phyloP scores from a whole-genome alignment of 306 rosid genomes.

The Vigna mungo region DNA sequence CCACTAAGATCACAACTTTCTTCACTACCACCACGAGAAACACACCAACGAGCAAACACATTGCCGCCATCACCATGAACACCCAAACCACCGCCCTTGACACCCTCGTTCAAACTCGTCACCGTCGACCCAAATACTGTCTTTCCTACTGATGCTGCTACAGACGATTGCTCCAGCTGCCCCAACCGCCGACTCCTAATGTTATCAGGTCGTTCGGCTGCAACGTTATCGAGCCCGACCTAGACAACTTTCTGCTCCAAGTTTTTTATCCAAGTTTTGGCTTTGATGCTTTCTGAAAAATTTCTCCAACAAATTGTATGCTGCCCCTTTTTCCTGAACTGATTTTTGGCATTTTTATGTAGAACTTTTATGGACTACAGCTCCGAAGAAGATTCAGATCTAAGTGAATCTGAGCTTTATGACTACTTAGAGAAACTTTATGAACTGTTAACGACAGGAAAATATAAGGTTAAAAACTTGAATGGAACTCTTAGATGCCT shows the following conservation, averaged over 20 bases:
- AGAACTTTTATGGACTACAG: constrained; percentile 60
- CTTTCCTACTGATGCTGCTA: constrained; percentile 57
- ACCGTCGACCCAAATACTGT: constrained; percentile 78
- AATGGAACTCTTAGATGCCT: constrained; percentile 91
- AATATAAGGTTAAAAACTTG: constrained; percentile 62
- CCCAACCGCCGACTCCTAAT: constrained; percentile 54
- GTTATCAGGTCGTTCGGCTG: constrained; percentile 77
- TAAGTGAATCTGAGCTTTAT: constrained; percentile 88
- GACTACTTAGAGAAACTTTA: constrained; percentile 82
- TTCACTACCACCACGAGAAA: constrained; percentile 93
- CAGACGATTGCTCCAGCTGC: constrained; percentile 60
- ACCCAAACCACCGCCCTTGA: constrained; percentile 86
- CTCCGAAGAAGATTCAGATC: constrained; percentile 88
- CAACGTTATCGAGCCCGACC: constrained; percentile 75
- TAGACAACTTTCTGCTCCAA: constrained; percentile 57
- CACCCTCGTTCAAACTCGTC: constrained; percentile 74
- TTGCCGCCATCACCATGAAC: constrained; percentile 69
- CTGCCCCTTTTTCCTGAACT: constrained; percentile 25
- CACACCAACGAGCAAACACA: constrained; percentile 85
- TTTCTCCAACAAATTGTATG: not conserved
- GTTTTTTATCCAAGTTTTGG: constrained; percentile 22
- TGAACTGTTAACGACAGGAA: constrained; percentile 64
- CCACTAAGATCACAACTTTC: constrained; percentile 72
- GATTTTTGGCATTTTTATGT: constrained; percentile 29
- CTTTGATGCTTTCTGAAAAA: constrained; percentile 15